These are phyloP conservation scores for Dryadomyces quercus-mongolicae DNA, from an alignment of 2,329 filamentous ascomycete species.

Conservation along the genomic window DNA sequence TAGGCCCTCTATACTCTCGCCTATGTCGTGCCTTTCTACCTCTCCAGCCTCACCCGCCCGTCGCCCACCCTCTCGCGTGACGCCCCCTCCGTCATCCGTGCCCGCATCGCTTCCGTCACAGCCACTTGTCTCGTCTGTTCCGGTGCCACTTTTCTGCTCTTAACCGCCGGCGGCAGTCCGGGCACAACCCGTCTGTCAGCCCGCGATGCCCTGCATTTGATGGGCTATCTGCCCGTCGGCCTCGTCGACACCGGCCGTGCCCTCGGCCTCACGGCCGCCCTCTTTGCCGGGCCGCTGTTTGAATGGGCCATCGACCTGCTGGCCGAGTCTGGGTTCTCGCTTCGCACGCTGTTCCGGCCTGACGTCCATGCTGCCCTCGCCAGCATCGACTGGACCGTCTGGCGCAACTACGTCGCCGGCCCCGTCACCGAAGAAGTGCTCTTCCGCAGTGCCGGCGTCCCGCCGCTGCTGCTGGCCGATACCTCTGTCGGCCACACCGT, in stretches of 20 bases:
- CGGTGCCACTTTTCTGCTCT: conserved; percentile 52
- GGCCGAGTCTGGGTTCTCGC: conserved; percentile 57
- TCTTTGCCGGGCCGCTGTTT: conserved; percentile 79
- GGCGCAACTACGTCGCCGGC: conserved; percentile 78
- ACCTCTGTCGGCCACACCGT: conserved; percentile 48
- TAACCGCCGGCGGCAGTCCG: conserved; percentile 40
- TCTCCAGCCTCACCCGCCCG: conserved; percentile 66
- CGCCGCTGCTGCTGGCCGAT: conserved; percentile 64
- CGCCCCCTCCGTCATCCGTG: conserved; percentile 78
- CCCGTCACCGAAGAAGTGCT: conserved; percentile 88
- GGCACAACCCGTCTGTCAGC: conserved; percentile 18
- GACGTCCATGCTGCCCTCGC: conserved; percentile 22
- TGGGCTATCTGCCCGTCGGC: conserved; percentile 73
- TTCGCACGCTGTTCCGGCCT: conserved; percentile 38
- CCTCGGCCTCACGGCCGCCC: conserved; percentile 59
- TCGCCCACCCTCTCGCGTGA: conserved; percentile 71
- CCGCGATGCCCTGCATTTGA: conserved; percentile 46
- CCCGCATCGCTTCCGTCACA: conserved; percentile 69
- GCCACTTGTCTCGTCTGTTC: conserved; percentile 61
- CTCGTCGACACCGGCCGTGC: conserved; percentile 49
- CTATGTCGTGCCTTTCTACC: conserved; percentile 87
- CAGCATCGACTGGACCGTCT: conserved; percentile 63
- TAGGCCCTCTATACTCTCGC: conserved; percentile 71
- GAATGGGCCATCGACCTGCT: conserved; percentile 65
- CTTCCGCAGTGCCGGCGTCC: conserved; percentile 78